Evolutionary conservation across 164 flowering plant species (phyloP).

Genomic region (Akebia trifoliata): DNA sequence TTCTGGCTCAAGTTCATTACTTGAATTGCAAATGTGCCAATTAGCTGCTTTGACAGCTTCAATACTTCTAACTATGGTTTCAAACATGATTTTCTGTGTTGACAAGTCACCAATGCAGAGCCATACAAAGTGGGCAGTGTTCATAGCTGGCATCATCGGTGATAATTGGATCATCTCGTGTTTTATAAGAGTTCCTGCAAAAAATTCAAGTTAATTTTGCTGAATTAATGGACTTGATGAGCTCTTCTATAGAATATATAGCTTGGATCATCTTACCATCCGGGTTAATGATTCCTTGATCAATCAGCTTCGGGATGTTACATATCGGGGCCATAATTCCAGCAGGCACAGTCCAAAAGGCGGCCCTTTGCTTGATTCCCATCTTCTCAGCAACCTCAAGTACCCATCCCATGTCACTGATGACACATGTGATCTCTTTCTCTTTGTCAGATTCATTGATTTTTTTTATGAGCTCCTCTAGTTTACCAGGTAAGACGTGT

Average conservation of each 20-base stretch:
- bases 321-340: neutral
- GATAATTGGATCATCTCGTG: slow-evolving; percentile 22
- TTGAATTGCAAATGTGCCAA: slow-evolving; percentile 35
- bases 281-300: slow-evolving; percentile 8
- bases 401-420: slow-evolving; percentile 7
- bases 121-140: slow-evolving; percentile 22
- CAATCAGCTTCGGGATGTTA: slow-evolving; percentile 6
- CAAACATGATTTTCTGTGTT: slow-evolving; percentile 14
- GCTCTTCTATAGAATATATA: too few species aligned
- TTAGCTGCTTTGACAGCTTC: slow-evolving; percentile 3
- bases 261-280: slow-evolving; percentile 6
- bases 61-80: neutral
- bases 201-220: neutral
- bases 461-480: slow-evolving; percentile 18
- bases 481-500: slow-evolving; percentile 18
- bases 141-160: slow-evolving; percentile 24
- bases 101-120: slow-evolving; percentile 11
- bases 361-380: slow-evolving; percentile 9
- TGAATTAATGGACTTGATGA: too few species aligned
- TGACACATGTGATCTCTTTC: slow-evolving; percentile 16
- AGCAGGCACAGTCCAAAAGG: neutral
- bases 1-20: slow-evolving; percentile 32
- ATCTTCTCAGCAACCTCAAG: slow-evolving; percentile 12
- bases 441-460: slow-evolving; percentile 7
- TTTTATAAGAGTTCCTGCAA: slow-evolving; percentile 20